phyloP scores from a whole-genome alignment of 148 eudicot species.

The Mesembryanthemum crystallinum region DNA sequence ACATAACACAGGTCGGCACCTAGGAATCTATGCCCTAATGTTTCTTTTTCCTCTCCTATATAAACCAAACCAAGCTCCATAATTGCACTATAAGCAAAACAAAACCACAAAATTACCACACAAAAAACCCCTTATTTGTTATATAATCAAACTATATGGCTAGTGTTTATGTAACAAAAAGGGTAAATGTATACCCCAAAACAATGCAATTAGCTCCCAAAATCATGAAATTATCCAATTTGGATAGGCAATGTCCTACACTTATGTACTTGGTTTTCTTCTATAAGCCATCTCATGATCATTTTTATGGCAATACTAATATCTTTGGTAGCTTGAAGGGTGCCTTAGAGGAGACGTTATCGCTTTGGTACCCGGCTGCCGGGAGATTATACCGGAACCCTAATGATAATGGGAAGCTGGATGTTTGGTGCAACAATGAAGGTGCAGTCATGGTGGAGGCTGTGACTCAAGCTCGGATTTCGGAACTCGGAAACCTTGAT shows the following conservation, averaged over 20 bases:
- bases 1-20: constrained; percentile 22
- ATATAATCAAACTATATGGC: constrained; percentile 17
- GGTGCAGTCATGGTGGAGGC: constrained; percentile 37
- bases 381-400: constrained; percentile 34
- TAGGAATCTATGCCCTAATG: constrained; percentile 25
- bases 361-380: constrained; percentile 29
- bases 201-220: constrained; percentile 25
- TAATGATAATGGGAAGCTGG: constrained; percentile 33
- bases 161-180: constrained; percentile 32
- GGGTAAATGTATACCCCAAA: constrained; percentile 36
- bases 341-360: constrained; percentile 30
- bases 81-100: constrained; percentile 11
- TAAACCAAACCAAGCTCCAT: constrained; percentile 18
- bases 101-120: background rate
- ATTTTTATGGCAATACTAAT: background rate
- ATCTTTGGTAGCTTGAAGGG: constrained; percentile 23
- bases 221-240: constrained; percentile 32
- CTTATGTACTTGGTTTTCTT: constrained; percentile 36
- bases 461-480: constrained; percentile 21
- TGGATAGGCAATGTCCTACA: constrained; percentile 42
- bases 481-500: constrained; percentile 25
- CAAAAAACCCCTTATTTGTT: background rate
- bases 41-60: constrained; percentile 13
- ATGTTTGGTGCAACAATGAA: constrained; percentile 37
- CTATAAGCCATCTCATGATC: constrained; percentile 20